Conservation (phyloP, 2,329 filamentous ascomycete genomes). For the Pseudogymnoascus sp. region DNA sequence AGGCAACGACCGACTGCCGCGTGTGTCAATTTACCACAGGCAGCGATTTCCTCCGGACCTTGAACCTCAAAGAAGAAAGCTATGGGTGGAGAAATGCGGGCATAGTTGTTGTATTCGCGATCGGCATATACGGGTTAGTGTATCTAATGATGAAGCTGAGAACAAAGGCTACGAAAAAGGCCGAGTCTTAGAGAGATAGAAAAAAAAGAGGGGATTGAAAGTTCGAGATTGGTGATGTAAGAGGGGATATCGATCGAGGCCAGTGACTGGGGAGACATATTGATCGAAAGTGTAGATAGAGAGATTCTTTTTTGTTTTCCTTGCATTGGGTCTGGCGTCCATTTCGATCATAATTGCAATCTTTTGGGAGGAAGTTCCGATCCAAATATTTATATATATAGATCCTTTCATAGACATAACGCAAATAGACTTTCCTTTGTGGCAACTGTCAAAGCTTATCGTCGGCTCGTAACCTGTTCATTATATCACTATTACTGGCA, state of each 20-base stretch:
- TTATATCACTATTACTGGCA: background rate
- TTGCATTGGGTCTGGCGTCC: background rate
- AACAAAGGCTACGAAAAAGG: conserved; percentile 39
- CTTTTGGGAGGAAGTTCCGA: background rate
- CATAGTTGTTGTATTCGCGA: conserved; percentile 36
- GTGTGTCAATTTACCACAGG: conserved; percentile 55
- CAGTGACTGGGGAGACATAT: background rate
- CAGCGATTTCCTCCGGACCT: conserved; percentile 47
- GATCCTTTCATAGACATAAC: background rate
- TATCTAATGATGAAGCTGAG: conserved; percentile 41
- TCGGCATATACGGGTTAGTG: conserved; percentile 34
- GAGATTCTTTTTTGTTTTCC: background rate
- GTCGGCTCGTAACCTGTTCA: background rate
- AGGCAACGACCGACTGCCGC: conserved; percentile 44
- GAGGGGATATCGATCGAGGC: background rate
- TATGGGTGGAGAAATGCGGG: conserved; percentile 60
- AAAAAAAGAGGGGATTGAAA: background rate
- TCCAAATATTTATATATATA: background rate
- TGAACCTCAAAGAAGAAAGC: conserved; percentile 53
- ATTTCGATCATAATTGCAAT: background rate
- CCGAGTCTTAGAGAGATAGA: conserved; percentile 14
- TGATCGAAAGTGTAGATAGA: background rate
- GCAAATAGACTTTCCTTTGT: background rate
- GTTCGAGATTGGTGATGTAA: background rate
- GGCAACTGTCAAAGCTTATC: background rate